phyloP scores from a whole-genome alignment of 768 basidiomycete genomes.

The Nevesoporus exiguus region DNA sequence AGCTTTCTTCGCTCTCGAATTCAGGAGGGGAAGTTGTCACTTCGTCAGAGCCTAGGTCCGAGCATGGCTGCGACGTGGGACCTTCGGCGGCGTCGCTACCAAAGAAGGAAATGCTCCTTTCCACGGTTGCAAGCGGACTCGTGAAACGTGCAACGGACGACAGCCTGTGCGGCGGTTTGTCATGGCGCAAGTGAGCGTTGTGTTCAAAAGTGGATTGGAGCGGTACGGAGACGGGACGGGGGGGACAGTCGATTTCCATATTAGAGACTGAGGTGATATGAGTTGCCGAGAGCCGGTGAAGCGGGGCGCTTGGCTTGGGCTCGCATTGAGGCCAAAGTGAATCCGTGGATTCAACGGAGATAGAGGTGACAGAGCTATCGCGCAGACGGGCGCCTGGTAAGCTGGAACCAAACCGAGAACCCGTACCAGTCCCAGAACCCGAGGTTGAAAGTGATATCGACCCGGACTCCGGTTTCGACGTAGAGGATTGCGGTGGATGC shows the following conservation, averaged over 20 bases:
- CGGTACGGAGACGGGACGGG: slow-evolving; percentile 20
- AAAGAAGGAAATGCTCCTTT: neutral
- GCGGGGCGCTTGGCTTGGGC: slow-evolving; percentile 1
- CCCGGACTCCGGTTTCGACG: slow-evolving; percentile 22
- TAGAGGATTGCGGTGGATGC: slow-evolving; percentile 10
- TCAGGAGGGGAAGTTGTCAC: slow-evolving; percentile 13
- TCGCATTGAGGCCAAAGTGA: slow-evolving; percentile 10
- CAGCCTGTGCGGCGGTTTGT: slow-evolving; percentile 8
- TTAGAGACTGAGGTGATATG: slow-evolving; percentile 10
- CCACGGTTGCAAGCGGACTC: slow-evolving; percentile 1
- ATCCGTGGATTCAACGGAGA: slow-evolving; percentile 23
- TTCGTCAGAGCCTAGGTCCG: slow-evolving; percentile 15
- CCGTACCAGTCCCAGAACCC: slow-evolving; percentile 20
- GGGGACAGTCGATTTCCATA: slow-evolving; percentile 28
- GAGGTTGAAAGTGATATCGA: slow-evolving; percentile 28
- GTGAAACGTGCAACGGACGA: slow-evolving; percentile 22
- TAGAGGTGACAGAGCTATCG: slow-evolving; percentile 32
- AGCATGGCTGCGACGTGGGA: slow-evolving; percentile 9
- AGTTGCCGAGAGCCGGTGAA: slow-evolving; percentile 8
- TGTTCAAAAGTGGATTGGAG: slow-evolving; percentile 9
- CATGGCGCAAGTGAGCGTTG: neutral
- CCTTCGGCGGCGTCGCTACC: slow-evolving; percentile 7
- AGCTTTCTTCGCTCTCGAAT: slow-evolving; percentile 11
- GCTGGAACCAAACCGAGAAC: slow-evolving; percentile 25
- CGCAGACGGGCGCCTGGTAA: slow-evolving; percentile 20